These are phyloP conservation scores for Casuarina equisetifolia DNA, from an alignment of 306 rosid genomes.

Conservation along the genomic window DNA sequence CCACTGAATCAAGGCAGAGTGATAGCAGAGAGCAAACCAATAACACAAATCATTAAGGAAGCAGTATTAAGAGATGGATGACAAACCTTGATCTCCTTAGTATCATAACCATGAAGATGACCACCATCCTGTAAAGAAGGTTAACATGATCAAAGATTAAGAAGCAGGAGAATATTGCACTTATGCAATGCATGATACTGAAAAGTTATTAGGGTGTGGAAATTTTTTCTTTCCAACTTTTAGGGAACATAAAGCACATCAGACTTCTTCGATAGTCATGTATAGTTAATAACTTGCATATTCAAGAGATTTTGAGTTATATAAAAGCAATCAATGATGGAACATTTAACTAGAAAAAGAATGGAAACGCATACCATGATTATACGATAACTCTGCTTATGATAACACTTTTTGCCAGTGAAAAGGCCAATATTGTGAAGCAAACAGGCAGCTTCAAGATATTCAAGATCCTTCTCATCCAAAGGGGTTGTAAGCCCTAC, in stretches of 20 bases:
- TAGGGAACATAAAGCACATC: background rate
- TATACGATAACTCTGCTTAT: constrained; percentile 32
- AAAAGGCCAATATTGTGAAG: constrained; percentile 42
- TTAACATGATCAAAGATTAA: background rate
- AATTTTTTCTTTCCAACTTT: background rate
- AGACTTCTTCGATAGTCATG: background rate
- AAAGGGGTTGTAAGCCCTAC: constrained; percentile 20
- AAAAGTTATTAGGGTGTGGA: background rate
- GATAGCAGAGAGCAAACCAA: background rate
- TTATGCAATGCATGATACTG: background rate
- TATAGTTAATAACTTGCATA: background rate
- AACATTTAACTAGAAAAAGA: background rate
- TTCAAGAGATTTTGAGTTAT: background rate
- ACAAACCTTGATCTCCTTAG: constrained; percentile 43
- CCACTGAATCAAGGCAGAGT: background rate
- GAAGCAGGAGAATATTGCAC: background rate
- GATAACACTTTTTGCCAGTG: constrained; percentile 37
- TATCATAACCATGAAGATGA: constrained; percentile 28
- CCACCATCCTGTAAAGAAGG: constrained; percentile 27
- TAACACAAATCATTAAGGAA: constrained; percentile 3
- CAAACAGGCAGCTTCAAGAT: constrained; percentile 41
- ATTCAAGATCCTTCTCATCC: constrained; percentile 38
- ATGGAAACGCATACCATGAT: constrained; percentile 28
- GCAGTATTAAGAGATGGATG: background rate
- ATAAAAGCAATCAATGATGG: background rate